Conservation (phyloP, 1,139 yeast genomes). For the Geotrichum citri-aurantii region DNA sequence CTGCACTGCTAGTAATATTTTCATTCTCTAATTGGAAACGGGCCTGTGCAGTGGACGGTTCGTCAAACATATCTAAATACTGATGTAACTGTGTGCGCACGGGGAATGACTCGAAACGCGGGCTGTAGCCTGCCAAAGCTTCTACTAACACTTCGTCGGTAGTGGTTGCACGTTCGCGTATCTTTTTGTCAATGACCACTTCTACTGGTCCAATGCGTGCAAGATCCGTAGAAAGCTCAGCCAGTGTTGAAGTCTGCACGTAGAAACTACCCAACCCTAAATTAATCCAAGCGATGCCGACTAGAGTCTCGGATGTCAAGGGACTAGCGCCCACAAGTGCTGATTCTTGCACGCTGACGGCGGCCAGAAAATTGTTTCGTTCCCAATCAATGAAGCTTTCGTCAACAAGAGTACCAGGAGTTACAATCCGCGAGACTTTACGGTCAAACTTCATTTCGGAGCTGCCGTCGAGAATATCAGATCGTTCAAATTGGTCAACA, state of each 20-base stretch:
- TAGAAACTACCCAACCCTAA: slow-evolving; percentile 74
- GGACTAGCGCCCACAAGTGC: slow-evolving; percentile 13
- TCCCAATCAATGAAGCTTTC: slow-evolving; percentile 74
- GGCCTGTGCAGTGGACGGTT: not conserved
- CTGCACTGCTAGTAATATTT: not conserved
- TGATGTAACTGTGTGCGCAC: not conserved
- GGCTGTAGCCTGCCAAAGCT: not conserved
- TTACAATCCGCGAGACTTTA: slow-evolving; percentile 69
- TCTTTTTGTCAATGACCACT: slow-evolving; percentile 44
- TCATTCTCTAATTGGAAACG: not conserved
- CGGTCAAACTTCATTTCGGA: slow-evolving; percentile 47
- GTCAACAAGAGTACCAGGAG: slow-evolving; percentile 91
- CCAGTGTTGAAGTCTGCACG: slow-evolving; percentile 55
- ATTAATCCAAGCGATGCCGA: slow-evolving; percentile 88
- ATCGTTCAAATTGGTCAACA: slow-evolving; percentile 53
- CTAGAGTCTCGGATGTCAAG: slow-evolving; percentile 36
- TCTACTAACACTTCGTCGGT: not conserved
- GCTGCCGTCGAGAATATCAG: slow-evolving; percentile 11
- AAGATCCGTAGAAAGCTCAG: slow-evolving; percentile 53
- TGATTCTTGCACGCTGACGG: slow-evolving; percentile 39
- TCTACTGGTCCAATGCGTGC: slow-evolving; percentile 66
- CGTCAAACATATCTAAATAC: not conserved
- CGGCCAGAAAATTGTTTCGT: slow-evolving; percentile 63
- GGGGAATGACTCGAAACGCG: not conserved
- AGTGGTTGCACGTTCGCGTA: slow-evolving; percentile 24